Evolutionary conservation across 306 rosid genomes (phyloP).

Genomic region (Mimosa pudica): DNA sequence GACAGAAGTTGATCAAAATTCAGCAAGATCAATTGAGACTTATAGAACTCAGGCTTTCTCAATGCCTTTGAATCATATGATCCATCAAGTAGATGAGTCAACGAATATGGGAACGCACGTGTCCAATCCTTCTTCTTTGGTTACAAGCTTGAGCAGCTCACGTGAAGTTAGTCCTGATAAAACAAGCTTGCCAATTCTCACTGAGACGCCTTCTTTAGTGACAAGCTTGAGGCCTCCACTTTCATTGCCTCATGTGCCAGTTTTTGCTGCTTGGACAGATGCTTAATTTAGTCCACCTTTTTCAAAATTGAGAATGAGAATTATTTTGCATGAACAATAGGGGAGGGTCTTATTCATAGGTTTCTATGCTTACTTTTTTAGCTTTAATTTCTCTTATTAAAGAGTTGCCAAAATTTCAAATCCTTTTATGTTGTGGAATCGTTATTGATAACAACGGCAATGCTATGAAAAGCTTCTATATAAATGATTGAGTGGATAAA

Average conservation of each 20-base stretch:
- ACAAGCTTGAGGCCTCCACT: conserved; percentile 49
- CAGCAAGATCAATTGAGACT: conserved; percentile 21
- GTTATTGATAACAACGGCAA: conserved; percentile 29
- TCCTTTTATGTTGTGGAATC: conserved; percentile 26
- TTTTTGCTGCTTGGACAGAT: conserved; percentile 68
- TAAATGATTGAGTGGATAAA: conserved; percentile 31
- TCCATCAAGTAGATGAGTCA: conserved; percentile 46
- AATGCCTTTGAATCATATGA: conserved; percentile 27
- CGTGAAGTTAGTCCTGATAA: conserved; percentile 70
- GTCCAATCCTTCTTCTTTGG: conserved; percentile 66
- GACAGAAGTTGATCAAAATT: conserved; percentile 8
- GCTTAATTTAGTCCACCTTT: conserved; percentile 34
- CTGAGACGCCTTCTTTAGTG: conserved; percentile 54
- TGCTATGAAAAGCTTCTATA: background rate
- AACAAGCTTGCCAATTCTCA: conserved; percentile 45
- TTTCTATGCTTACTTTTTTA: background rate
- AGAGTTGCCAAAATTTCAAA: conserved; percentile 20
- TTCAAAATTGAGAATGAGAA: conserved; percentile 16
- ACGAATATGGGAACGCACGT: conserved; percentile 46
- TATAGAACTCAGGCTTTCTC: conserved; percentile 35
- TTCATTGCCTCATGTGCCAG: conserved; percentile 64
- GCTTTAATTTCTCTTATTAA: background rate
- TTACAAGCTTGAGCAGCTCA: conserved; percentile 59
- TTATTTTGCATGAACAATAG: conserved; percentile 38
- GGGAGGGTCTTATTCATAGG: conserved; percentile 15